Conservation (phyloP, 1,284 basidiomycete genomes). For the Irpex sp. region DNA sequence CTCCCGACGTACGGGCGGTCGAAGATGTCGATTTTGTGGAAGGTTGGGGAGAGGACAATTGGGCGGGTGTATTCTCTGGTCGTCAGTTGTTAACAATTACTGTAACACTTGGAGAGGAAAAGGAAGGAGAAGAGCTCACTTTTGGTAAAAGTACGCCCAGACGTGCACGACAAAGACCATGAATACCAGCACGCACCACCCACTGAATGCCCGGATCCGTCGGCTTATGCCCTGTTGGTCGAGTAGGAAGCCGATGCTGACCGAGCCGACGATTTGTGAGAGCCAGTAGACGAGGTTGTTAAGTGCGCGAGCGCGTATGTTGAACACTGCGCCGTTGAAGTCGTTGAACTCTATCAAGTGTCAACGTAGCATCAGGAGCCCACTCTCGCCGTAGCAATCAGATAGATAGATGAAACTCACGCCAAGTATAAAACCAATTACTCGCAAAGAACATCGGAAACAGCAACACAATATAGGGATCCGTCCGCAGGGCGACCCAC, state of each 20-base stretch:
- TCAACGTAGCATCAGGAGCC: too few species aligned
- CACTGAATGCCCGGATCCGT: constrained; percentile 59
- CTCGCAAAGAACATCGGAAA: constrained; percentile 58
- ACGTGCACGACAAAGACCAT: constrained; percentile 65
- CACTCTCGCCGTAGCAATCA: not conserved
- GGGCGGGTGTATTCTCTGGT: constrained; percentile 58
- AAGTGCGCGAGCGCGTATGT: constrained; percentile 60
- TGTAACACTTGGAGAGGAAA: not conserved
- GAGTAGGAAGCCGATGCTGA: constrained; percentile 60
- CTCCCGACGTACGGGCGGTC: constrained; percentile 48
- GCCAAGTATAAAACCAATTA: constrained; percentile 80
- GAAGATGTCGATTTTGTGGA: constrained; percentile 50
- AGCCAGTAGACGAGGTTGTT: constrained; percentile 72
- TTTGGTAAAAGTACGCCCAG: constrained; percentile 71
- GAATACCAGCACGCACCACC: constrained; percentile 54
- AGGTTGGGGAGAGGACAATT: constrained; percentile 31
- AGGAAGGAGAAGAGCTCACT: constrained; percentile 31
- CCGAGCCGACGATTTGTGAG: constrained; percentile 61
- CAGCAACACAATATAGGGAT: constrained; percentile 46
- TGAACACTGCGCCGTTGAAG: constrained; percentile 62
- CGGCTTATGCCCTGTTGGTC: constrained; percentile 52
- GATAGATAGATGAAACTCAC: constrained; percentile 31
- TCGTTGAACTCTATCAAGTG: constrained; percentile 54
- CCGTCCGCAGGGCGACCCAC: constrained; percentile 44
- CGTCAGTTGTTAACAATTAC: not conserved